These are phyloP conservation scores for Cajanus cajan DNA, from an alignment of 306 rosid species.

Conservation along the genomic window DNA sequence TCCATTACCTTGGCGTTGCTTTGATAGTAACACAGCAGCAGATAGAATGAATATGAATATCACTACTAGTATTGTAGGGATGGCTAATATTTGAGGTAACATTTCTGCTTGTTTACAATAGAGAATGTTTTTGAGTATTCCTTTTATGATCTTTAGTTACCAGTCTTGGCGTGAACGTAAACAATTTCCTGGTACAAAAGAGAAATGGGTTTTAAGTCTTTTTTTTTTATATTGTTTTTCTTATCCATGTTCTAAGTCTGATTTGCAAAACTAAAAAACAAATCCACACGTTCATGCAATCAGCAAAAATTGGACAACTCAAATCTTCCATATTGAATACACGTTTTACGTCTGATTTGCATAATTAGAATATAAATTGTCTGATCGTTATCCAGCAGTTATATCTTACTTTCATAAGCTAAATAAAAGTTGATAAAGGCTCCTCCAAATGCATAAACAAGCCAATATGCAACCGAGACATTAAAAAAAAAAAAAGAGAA, in stretches of 20 bases:
- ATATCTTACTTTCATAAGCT: too few relatives aligned
- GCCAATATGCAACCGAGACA: too few relatives aligned
- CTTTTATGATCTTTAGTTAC: not conserved
- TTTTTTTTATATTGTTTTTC: too few relatives aligned
- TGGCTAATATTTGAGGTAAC: constrained; percentile 7
- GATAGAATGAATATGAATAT: constrained; percentile 19
- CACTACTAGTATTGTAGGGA: not conserved
- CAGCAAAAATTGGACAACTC: not conserved
- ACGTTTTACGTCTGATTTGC: not conserved
- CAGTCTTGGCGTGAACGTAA: not conserved
- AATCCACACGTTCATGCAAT: not conserved
- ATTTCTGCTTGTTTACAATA: not conserved
- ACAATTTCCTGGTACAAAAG: not conserved
- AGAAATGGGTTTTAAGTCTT: too few relatives aligned
- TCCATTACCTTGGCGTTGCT: not conserved
- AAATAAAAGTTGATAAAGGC: too few relatives aligned
- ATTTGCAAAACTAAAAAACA: not conserved
- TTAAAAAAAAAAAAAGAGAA: too few relatives aligned
- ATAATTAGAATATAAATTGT: too few relatives aligned
- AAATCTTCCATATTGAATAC: not conserved
- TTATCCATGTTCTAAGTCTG: too few relatives aligned
- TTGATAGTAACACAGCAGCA: not conserved
- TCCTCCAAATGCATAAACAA: too few relatives aligned
- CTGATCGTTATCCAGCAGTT: too few relatives aligned
- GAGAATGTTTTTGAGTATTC: not conserved